Conservation (phyloP, 768 basidiomycete genomes). For the Serendipita sp. region DNA sequence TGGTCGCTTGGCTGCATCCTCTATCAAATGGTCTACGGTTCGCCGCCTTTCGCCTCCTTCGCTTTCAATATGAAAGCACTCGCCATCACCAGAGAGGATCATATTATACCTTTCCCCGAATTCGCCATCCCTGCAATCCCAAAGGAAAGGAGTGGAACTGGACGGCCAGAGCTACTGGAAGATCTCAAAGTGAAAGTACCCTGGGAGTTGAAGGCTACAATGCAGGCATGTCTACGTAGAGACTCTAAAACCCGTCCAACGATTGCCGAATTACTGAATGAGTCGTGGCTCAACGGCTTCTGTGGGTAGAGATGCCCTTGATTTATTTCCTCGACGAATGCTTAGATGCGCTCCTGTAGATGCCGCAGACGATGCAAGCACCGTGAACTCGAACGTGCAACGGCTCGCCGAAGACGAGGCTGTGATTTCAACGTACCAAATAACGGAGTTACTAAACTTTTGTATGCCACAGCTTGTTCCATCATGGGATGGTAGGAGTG, state of each 20-base stretch:
- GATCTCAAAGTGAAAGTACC: constrained; percentile 59
- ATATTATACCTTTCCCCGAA: constrained; percentile 72
- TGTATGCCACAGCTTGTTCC: constrained; percentile 28
- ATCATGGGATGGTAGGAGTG: background rate
- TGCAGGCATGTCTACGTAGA: constrained; percentile 66
- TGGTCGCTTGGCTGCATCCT: constrained; percentile 97
- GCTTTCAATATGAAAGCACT: constrained; percentile 81
- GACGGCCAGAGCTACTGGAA: constrained; percentile 41
- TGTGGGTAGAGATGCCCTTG: background rate
- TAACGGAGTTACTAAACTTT: constrained; percentile 56
- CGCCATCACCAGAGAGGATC: constrained; percentile 65
- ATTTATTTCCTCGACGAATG: constrained; percentile 17
- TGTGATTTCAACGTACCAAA: constrained; percentile 64
- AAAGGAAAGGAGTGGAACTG: constrained; percentile 13
- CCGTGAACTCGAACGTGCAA: constrained; percentile 19
- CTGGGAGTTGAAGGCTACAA: constrained; percentile 57
- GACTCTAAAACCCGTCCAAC: constrained; percentile 71
- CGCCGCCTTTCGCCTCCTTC: constrained; percentile 79
- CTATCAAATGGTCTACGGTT: constrained; percentile 96
- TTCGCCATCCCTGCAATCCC: constrained; percentile 36
- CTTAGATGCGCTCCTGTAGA: constrained; percentile 19
- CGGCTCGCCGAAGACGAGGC: constrained; percentile 37
- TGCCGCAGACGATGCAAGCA: constrained; percentile 14
- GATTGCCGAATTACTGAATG: constrained; percentile 71
- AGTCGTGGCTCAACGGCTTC: constrained; percentile 47